These are phyloP conservation scores for Pyrus bretschneideri DNA, from an alignment of 306 rosid species.

Conservation along the genomic window DNA sequence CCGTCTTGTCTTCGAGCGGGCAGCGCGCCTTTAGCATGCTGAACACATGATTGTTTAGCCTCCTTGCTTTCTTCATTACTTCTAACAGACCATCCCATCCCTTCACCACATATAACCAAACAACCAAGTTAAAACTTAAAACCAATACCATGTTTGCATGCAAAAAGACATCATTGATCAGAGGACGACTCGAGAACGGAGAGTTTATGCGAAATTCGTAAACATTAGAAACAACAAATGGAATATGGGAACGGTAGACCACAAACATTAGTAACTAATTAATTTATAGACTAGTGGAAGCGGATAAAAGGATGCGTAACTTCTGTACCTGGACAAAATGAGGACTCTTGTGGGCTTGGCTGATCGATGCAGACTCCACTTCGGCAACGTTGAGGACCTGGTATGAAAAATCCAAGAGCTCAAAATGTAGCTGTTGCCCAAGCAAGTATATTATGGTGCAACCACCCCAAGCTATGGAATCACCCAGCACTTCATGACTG, in stretches of 20 bases:
- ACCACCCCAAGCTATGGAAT: constrained; percentile 99
- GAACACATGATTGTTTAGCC: constrained; percentile 93
- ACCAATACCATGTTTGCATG: not conserved
- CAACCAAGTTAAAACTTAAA: not conserved
- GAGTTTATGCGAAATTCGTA: not conserved
- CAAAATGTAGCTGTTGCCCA: constrained; percentile 94
- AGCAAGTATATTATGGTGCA: constrained; percentile 94
- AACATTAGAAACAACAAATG: no score
- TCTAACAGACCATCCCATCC: constrained; percentile 85
- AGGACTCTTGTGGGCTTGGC: constrained; percentile 54
- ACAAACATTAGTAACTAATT: no score
- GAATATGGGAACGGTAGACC: no score
- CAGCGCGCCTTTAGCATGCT: constrained; percentile 97
- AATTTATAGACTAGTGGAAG: no score
- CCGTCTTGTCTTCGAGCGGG: constrained; percentile 96
- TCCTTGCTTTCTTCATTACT: constrained; percentile 94
- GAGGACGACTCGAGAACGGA: no score
- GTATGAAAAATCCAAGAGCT: constrained; percentile 94
- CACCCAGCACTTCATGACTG: constrained; percentile 77
- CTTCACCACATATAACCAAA: constrained; percentile 26
- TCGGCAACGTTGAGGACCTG: constrained; percentile 92
- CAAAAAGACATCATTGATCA: not conserved
- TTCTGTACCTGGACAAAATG: constrained; percentile 59
- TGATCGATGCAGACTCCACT: constrained; percentile 61
- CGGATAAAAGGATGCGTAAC: not conserved